phyloP scores from a whole-genome alignment of 768 basidiomycete genomes.

The Pseudohyphozyma bogoriensis region DNA sequence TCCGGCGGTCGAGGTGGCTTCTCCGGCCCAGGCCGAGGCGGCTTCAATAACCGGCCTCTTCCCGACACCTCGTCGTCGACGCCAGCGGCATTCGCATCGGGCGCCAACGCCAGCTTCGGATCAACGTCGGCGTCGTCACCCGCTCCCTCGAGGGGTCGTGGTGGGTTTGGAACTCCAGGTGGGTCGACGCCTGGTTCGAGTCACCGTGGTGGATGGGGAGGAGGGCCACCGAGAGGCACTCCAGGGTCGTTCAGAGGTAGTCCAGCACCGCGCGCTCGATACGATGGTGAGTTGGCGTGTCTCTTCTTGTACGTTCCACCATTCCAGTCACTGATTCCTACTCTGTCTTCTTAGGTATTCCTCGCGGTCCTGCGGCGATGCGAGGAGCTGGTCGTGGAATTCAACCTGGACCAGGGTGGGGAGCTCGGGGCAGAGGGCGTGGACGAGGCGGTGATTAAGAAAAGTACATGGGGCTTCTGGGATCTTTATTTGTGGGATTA shows the following conservation, averaged over 20 bases:
- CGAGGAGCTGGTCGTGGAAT: neutral
- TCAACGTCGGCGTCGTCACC: neutral
- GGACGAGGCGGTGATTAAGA: no score
- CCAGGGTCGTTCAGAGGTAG: neutral
- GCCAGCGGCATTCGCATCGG: neutral
- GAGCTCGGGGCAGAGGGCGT: neutral
- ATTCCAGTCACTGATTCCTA: neutral
- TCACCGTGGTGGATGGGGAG: neutral
- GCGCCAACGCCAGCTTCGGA: neutral
- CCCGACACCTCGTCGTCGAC: neutral
- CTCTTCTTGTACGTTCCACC: neutral
- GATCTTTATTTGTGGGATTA: no score
- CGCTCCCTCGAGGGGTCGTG: neutral
- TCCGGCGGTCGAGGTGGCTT: neutral
- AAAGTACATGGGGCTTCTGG: no score
- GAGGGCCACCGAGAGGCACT: neutral
- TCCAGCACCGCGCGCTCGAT: neutral
- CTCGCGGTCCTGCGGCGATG: neutral
- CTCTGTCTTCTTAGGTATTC: neutral
- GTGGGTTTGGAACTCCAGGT: neutral
- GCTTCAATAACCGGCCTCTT: neutral
- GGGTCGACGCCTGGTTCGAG: neutral
- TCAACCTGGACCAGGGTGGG: neutral
- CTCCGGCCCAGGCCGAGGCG: neutral
- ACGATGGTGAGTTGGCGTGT: neutral